Percentiles rank a stretch among this genome's conserved stretches.
Evolutionary conservation across 768 basidiomycete genomes (phyloP).

Genomic region (Flagelloscypha sp.): DNA sequence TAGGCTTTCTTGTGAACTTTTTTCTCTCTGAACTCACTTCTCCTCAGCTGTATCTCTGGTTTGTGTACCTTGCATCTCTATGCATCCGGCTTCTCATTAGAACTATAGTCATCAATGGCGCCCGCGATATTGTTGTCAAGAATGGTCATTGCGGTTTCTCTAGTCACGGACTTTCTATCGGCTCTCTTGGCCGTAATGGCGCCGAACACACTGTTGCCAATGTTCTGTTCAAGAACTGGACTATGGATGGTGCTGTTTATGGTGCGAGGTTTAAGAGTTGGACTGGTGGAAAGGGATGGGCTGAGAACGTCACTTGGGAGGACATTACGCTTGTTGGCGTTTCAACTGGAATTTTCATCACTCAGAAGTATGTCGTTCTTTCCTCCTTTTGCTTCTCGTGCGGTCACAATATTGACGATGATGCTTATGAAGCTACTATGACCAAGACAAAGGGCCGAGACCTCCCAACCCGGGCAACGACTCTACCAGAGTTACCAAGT

Average conservation of each 20-base stretch:
- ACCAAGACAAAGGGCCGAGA: constrained; percentile 24
- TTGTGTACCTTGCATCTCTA: too few species aligned
- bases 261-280: constrained; percentile 42
- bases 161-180: constrained; percentile 40
- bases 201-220: constrained; percentile 33
- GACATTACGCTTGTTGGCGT: constrained; percentile 37
- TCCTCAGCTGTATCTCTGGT: constrained; percentile 34
- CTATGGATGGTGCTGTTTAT: constrained; percentile 41
- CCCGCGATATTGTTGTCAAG: constrained; percentile 33
- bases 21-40: too few species aligned
- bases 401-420: neutral
- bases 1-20: too few species aligned
- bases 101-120: constrained; percentile 39
- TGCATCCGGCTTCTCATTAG: too few species aligned
- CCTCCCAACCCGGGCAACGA: constrained; percentile 21
- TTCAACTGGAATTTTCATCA: constrained; percentile 38
- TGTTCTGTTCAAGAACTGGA: constrained; percentile 40
- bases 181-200: constrained; percentile 34
- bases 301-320: constrained; percentile 40
- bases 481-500: constrained; percentile 22
- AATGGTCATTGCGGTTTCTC: constrained; percentile 40
- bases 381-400: neutral
- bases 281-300: constrained; percentile 39
- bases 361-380: constrained; percentile 27
- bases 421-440: constrained; percentile 33